Base-by-base conservation (phyloP, 345 rosid genomes). In the Combretum micranthum region DNA sequence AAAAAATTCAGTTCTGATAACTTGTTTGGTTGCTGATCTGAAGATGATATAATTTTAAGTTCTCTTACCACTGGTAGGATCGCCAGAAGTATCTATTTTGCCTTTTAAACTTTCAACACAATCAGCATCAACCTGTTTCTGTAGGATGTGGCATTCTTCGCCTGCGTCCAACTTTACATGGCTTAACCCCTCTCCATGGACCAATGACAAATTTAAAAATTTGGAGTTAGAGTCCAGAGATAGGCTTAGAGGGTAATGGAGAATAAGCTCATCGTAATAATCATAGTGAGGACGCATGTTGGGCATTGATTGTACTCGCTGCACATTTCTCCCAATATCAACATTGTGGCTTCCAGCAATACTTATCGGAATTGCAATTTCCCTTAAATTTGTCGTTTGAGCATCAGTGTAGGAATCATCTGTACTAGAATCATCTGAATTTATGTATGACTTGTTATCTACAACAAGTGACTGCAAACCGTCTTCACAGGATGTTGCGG, bases 11-110 rank as follows among this genome's bases (percentile, higher is more conserved):
- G 18, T 18, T 50, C 23, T 50, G 53, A 20, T 15, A 50, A 9
- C n/a, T 26, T 20, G n/a, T 47, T 17, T 37, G 52, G 18, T 32
- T 44, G 44, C 56, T 50, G 20, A 66, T 42, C 50, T 16, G 19
- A n/a, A 13, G 42, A 9, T 60, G 11, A 17, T n/a, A 13, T 26
- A 17, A 32, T 18, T 11, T 19, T 4, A 57, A 59, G 50, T 43
- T 57, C 56, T 64, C 89, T 82, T 85, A 87, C 96, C 94, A 45
- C 69, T 65, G 60, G 64, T 66, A 50, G 87, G 72, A 75, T 67
- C 77, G 48, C 68, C 74, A 45, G 64, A 56, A 68, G 50, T 70
- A 70, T 49, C 63, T 69, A 63, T 56, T 15, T 62, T 75, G 53
- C 72, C 72, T 63, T 59, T 70, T 58, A 77, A 57, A 50, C 59